Conservation (phyloP, 441 rosid genomes). For the Corymbia calophylla region DNA sequence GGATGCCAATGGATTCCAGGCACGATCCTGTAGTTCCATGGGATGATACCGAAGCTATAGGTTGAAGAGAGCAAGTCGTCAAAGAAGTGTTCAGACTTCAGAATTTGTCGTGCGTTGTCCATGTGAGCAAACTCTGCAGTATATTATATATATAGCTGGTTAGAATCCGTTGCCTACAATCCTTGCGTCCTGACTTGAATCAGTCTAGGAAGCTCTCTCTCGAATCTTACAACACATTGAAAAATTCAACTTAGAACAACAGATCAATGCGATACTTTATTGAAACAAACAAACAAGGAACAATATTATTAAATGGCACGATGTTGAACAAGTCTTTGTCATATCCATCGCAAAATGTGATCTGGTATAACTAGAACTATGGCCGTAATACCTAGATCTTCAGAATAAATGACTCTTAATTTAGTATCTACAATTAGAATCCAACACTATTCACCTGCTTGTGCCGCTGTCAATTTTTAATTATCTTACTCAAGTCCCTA, state of each 20-base stretch:
- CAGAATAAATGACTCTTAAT: not conserved
- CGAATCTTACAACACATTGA: not conserved
- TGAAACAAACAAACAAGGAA: not conserved
- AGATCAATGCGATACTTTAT: not conserved
- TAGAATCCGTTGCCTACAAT: not conserved
- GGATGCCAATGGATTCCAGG: not conserved
- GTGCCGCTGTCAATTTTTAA: not conserved
- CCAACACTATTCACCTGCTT: not conserved
- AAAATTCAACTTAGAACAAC: not conserved
- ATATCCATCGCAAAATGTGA: not conserved
- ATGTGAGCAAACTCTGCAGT: not conserved
- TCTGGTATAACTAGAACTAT: not conserved
- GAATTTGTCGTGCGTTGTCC: not conserved
- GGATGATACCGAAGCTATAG: not conserved
- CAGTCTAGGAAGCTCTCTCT: not conserved
- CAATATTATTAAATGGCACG: not conserved
- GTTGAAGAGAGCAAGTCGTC: not conserved
- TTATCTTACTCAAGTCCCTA: not conserved
- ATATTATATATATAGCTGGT: not conserved
- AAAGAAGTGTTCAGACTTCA: not conserved
- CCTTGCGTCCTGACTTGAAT: not conserved
- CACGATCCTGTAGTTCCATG: not conserved
- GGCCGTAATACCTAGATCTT: not conserved
- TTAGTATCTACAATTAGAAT: not conserved
- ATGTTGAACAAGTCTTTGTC: not conserved